These are phyloP conservation scores for Phytophthora multivora DNA, from an alignment of 352 stramenopile species.

Conservation along the genomic window DNA sequence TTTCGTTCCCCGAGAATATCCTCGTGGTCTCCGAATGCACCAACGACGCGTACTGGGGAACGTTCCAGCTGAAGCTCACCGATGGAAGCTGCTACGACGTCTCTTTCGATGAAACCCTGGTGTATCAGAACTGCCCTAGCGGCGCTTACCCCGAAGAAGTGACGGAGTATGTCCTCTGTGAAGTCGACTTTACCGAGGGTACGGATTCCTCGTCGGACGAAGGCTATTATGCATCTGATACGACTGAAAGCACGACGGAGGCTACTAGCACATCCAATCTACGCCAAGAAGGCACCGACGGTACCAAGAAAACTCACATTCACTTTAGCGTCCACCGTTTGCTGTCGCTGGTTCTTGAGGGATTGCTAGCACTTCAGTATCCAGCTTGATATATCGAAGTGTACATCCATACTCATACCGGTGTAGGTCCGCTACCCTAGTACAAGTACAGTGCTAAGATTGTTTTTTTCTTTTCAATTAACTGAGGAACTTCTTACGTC, in stretches of 20 bases:
- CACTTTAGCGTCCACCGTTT: slow-evolving; percentile 19
- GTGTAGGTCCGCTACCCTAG: too few species aligned
- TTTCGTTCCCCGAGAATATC: background rate
- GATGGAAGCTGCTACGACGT: slow-evolving; percentile 16
- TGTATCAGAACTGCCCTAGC: slow-evolving; percentile 14
- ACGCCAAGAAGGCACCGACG: background rate
- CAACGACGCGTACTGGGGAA: slow-evolving; percentile 4
- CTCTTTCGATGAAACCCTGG: slow-evolving; percentile 2
- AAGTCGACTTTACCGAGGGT: slow-evolving; percentile 13
- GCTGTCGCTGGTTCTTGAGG: slow-evolving; percentile 7
- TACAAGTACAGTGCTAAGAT: too few species aligned
- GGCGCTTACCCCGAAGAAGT: background rate
- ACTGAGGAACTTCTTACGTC: too few species aligned
- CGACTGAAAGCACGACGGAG: background rate
- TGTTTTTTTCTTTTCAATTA: too few species aligned
- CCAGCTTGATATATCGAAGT: background rate
- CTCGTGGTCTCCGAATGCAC: background rate
- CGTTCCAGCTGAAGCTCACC: slow-evolving; percentile 6
- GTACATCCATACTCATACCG: too few species aligned
- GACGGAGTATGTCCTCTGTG: slow-evolving; percentile 4
- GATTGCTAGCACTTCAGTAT: slow-evolving; percentile 16
- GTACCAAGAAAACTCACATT: slow-evolving; percentile 9
- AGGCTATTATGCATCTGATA: too few species aligned
- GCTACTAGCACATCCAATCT: background rate
- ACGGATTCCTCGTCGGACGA: background rate